phyloP scores from a whole-genome alignment of 805 yeast genomes.

The Monosporozyma siamensis region DNA sequence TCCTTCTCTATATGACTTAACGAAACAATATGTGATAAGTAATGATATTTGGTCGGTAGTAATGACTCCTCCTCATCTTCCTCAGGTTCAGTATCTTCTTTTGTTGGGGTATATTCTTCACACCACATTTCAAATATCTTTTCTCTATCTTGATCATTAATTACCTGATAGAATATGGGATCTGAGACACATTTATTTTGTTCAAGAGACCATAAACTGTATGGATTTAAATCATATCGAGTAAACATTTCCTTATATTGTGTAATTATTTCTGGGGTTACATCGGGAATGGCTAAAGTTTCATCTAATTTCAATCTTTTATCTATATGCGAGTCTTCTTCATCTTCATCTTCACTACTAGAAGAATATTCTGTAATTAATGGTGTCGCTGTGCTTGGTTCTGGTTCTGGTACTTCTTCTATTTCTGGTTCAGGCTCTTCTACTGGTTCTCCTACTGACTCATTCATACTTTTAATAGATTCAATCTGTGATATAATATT shows the following conservation, averaged over 20 bases:
- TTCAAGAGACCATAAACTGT: conserved; percentile 41
- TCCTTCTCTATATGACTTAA: conserved; percentile 14
- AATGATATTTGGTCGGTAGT: conserved; percentile 26
- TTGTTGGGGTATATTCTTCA: conserved; percentile 6
- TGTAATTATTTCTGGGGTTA: conserved; percentile 10
- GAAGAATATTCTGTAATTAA: conserved; percentile 1
- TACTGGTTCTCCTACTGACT: neutral
- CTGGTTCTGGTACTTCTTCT: no score
- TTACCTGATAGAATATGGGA: conserved; percentile 32
- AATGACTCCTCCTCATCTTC: conserved; percentile 11
- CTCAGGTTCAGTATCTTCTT: conserved; percentile 7
- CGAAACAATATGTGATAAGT: conserved; percentile 26
- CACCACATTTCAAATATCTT: conserved; percentile 42
- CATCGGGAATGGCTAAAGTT: conserved; percentile 6
- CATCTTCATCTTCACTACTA: conserved; percentile 6
- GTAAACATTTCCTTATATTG: conserved; percentile 32
- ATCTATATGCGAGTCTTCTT: conserved; percentile 10
- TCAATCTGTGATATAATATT: conserved; percentile 12
- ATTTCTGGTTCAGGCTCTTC: neutral
- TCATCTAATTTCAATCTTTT: conserved; percentile 9
- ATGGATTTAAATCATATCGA: conserved; percentile 33
- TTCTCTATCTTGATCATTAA: conserved; percentile 30
- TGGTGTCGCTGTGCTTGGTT: neutral
- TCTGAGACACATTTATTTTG: conserved; percentile 35
- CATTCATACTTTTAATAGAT: conserved; percentile 4